phyloP scores from a whole-genome alignment of 2,329 filamentous ascomycete species.

The Domatiomyces globalis region DNA sequence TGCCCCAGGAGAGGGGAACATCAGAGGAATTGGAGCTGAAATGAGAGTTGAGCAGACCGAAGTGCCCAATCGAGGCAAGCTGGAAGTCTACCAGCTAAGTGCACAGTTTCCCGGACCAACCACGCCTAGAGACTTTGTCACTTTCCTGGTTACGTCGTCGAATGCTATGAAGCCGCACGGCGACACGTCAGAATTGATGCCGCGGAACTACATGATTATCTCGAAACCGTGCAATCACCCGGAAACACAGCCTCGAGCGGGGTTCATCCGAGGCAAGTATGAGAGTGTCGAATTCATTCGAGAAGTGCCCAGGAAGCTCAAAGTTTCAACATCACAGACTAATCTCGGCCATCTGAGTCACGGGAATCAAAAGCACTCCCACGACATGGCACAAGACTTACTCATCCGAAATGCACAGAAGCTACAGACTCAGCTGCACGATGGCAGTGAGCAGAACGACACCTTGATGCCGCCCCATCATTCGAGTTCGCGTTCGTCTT shows the following conservation, averaged over 20 bases:
- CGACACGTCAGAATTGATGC: slow-evolving; percentile 22
- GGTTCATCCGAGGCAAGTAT: slow-evolving; percentile 72
- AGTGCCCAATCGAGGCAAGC: slow-evolving; percentile 24
- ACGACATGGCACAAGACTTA: slow-evolving; percentile 28
- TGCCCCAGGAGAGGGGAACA: slow-evolving; percentile 55
- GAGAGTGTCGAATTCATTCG: slow-evolving; percentile 86
- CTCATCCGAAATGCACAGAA: slow-evolving; percentile 29
- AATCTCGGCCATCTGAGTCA: slow-evolving; percentile 25
- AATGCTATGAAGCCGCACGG: slow-evolving; percentile 22
- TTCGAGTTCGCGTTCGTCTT: slow-evolving; percentile 6
- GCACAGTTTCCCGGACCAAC: slow-evolving; percentile 85
- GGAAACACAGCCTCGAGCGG: slow-evolving; percentile 52
- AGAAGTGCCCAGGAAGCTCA: slow-evolving; percentile 52
- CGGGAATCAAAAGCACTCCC: slow-evolving; percentile 14
- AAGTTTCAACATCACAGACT: slow-evolving; percentile 33
- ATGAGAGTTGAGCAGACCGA: slow-evolving; percentile 51
- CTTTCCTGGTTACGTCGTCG: slow-evolving; percentile 55
- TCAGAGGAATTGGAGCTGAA: slow-evolving; percentile 77
- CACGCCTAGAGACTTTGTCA: slow-evolving; percentile 75
- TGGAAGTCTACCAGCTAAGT: slow-evolving; percentile 64
- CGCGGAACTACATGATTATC: slow-evolving; percentile 69
- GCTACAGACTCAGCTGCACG: not conserved
- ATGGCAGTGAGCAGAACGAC: not conserved
- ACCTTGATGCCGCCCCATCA: not conserved
- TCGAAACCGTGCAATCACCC: slow-evolving; percentile 73